Evolutionary conservation across 345 rosid genomes (phyloP).

Genomic region (Acer campestre): DNA sequence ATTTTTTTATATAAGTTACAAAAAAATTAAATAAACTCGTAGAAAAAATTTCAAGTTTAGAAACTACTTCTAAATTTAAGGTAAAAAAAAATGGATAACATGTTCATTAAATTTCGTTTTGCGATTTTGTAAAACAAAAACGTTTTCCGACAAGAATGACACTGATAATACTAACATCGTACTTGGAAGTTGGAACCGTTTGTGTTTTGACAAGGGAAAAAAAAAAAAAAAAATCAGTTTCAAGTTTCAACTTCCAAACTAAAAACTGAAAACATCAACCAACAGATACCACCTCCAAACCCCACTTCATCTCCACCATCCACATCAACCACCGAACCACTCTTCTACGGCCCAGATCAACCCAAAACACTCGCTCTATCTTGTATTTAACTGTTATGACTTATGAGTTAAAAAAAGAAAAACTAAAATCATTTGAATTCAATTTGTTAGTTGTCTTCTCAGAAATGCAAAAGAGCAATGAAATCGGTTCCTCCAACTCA

Average conservation of each 20-base stretch:
- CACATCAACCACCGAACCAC: neutral
- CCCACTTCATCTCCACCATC: neutral
- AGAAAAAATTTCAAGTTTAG: too few species aligned
- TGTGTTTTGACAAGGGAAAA: too few species aligned
- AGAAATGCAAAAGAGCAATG: conserved; percentile 12
- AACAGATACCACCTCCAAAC: neutral
- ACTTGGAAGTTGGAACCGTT: too few species aligned
- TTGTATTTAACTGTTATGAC: neutral
- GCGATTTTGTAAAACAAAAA: too few species aligned
- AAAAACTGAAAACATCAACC: neutral
- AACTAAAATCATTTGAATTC: neutral
- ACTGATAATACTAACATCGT: too few species aligned
- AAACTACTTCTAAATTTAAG: too few species aligned
- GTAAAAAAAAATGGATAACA: too few species aligned
- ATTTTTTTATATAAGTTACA: too few species aligned
- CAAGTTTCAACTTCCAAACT: conserved; percentile 6
- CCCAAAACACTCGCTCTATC: neutral
- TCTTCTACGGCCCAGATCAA: conserved; percentile 26
- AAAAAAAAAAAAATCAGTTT: neutral
- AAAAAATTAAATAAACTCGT: too few species aligned
- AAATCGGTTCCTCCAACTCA: conserved; percentile 2
- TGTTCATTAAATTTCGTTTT: too few species aligned
- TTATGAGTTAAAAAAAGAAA: too few species aligned
- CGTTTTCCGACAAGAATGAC: too few species aligned
- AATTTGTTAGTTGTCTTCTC: neutral